These are phyloP conservation scores for Strobilomyces dryophilus DNA, from an alignment of 768 basidiomycete species.

Conservation along the genomic window DNA sequence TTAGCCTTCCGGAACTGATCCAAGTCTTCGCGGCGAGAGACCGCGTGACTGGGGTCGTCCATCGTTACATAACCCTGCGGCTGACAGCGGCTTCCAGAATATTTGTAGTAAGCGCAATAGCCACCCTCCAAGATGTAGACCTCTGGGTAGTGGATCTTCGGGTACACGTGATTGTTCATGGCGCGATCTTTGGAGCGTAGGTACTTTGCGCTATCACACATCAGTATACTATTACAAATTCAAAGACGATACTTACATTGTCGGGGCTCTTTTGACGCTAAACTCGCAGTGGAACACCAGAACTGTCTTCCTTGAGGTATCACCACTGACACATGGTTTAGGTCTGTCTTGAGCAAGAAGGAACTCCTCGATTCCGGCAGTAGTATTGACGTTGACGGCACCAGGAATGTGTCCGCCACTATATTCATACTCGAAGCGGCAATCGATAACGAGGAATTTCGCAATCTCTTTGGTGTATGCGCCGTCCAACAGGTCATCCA, in stretches of 20 bases:
- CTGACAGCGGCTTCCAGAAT: slow-evolving; percentile 65
- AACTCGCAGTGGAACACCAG: slow-evolving; percentile 99
- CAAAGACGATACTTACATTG: slow-evolving; percentile 60
- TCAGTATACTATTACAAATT: slow-evolving; percentile 2
- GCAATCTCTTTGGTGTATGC: slow-evolving; percentile 60
- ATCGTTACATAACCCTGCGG: slow-evolving; percentile 85
- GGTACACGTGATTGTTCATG: slow-evolving; percentile 85
- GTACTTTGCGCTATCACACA: slow-evolving; percentile 74
- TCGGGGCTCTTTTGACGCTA: slow-evolving; percentile 91
- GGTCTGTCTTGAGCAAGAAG: slow-evolving; percentile 65
- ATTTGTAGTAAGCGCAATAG: slow-evolving; percentile 83
- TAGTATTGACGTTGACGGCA: slow-evolving; percentile 88
- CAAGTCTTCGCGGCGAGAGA: slow-evolving; percentile 78
- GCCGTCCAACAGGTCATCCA: slow-evolving; percentile 77
- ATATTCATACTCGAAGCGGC: slow-evolving; percentile 97
- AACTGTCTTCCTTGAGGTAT: slow-evolving; percentile 69
- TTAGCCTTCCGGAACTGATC: slow-evolving; percentile 89
- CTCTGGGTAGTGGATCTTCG: slow-evolving; percentile 92
- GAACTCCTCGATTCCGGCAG: slow-evolving; percentile 72
- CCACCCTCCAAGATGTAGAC: slow-evolving; percentile 97
- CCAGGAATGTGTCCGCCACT: slow-evolving; percentile 89
- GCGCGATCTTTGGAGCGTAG: slow-evolving; percentile 87
- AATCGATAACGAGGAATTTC: slow-evolving; percentile 84
- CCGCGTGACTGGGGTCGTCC: slow-evolving; percentile 87
- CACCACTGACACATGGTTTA: slow-evolving; percentile 69